Base-by-base conservation (phyloP, 2,329 filamentous ascomycete species). In the Polytolypa hystricis region DNA sequence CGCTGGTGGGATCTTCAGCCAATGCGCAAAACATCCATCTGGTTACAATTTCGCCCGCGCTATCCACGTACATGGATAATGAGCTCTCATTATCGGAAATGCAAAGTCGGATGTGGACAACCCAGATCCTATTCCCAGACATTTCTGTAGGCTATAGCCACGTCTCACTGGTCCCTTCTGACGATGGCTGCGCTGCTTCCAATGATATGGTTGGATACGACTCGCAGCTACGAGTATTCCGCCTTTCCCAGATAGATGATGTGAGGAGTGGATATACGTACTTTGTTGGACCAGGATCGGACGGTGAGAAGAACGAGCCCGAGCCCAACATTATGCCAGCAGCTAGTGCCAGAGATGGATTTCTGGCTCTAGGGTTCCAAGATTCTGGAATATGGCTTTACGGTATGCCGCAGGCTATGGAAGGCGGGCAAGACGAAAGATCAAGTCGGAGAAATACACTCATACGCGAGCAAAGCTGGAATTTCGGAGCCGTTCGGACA, bases 71-170 rank as follows among this genome's bases (percentile, higher is more conserved):
- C 34, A 56, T 60, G 19, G 60, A 61, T 37, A 52, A 66, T 9
- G 77, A 80, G 40, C 49, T 66, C 26, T 61, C 62, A 6, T 54
- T 57, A 14, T 56, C 59, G 38, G 75, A 83, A 40, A 72, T 77
- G 43, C 70, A 85, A 42, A 81, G 79, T 53, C 74, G 79, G 16
- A 71, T 89, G 51, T 91, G 84, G 84, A 89, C 84, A 5, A 85
- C 82, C 0, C 86, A 85, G 21, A 87, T 91, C 30, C 63, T 91
- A 3, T 89, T 89, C 39, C 83, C 84, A 3, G 84, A 86, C 47
- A 79, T 77, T n/a, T 84, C 79, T 46, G 73, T 77, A 33, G 79
- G 84, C 46, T 86, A 81, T 52, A 85, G 80, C 47, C 81, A 87
- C 57, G 81, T 81, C 14, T 77, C 81, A 1, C 57, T 89, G 30